Conservation (phyloP, 306 rosid species). For the Malus sylvestris region DNA sequence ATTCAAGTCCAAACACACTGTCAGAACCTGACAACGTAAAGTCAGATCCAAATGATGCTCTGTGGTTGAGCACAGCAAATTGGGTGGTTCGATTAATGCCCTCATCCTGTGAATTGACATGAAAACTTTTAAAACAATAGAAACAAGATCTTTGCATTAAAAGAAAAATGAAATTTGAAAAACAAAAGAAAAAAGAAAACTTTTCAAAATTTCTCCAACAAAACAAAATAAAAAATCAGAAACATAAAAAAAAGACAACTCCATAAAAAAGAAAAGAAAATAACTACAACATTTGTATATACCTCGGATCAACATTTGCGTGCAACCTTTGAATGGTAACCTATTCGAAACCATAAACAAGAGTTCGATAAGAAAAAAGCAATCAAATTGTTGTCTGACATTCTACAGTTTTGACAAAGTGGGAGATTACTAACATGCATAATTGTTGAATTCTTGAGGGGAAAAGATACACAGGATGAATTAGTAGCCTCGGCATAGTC, state of each 20-base stretch:
- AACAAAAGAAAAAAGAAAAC: neutral
- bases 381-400: neutral
- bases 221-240: conserved; percentile 4
- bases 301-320: conserved; percentile 62
- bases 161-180: neutral
- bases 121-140: neutral
- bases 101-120: conserved; percentile 40
- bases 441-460: conserved; percentile 66
- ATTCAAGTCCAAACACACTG: conserved; percentile 78
- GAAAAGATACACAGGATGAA: conserved; percentile 62
- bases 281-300: conserved; percentile 5
- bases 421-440: conserved; percentile 66
- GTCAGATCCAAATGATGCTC: conserved; percentile 84
- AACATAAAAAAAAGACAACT: neutral
- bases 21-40: conserved; percentile 83
- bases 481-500: conserved; percentile 69
- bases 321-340: conserved; percentile 63
- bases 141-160: neutral
- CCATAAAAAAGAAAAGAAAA: conserved; percentile 7
- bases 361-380: conserved; percentile 12
- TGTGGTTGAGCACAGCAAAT: conserved; percentile 39
- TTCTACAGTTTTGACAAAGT: neutral
- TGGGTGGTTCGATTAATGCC: conserved; percentile 31
- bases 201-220: conserved; percentile 21
- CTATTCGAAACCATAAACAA: conserved; percentile 39